Conservation (phyloP, 176 grass and related monocot species). For the Oryza longistaminata region DNA sequence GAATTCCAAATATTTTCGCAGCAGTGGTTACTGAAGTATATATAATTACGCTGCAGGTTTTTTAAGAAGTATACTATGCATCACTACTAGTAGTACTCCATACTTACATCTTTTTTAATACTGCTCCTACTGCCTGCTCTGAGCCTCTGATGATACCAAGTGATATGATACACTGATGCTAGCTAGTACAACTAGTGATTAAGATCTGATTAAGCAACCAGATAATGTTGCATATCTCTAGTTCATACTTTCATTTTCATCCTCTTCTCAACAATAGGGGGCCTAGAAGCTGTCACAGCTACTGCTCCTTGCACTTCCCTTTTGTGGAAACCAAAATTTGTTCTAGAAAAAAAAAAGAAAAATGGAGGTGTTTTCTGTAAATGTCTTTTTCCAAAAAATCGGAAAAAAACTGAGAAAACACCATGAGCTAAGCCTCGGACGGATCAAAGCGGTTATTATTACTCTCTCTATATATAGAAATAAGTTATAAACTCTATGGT, state of each 20-base stretch:
- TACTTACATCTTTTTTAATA: no score
- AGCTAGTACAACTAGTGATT: neutral
- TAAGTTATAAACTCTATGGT: no score
- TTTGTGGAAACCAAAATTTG: slow-evolving; percentile 26
- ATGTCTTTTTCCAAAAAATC: slow-evolving; percentile 31
- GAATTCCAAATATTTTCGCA: no score
- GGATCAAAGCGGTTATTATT: slow-evolving; percentile 19
- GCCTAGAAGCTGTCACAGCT: slow-evolving; percentile 8
- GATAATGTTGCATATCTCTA: neutral
- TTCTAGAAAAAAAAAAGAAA: neutral
- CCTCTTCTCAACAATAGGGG: neutral
- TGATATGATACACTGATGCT: neutral
- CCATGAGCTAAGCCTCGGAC: slow-evolving; percentile 25
- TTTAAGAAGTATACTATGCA: no score
- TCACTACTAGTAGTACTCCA: no score
- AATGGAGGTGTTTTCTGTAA: neutral
- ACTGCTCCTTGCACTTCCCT: slow-evolving; percentile 15
- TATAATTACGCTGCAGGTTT: no score
- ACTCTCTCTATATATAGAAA: no score
- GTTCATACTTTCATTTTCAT: neutral
- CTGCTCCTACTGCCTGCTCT: no score
- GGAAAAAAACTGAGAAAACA: slow-evolving; percentile 45
- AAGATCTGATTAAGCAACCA: neutral
- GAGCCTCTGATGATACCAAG: neutral
- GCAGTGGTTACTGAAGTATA: no score